Base-by-base conservation (phyloP, 2,329 filamentous ascomycete genomes). In the Botrytis cinerea region DNA sequence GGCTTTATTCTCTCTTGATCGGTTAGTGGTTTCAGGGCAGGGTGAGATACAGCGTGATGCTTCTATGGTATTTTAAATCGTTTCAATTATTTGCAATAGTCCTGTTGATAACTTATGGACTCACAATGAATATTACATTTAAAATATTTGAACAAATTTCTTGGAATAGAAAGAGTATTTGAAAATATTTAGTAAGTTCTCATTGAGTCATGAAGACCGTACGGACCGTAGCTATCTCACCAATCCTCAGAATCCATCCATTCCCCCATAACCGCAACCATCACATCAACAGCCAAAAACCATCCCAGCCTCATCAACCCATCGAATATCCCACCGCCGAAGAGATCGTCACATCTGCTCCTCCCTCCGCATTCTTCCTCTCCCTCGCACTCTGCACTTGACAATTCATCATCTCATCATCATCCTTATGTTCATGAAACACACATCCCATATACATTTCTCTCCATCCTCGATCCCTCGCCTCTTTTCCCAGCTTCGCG, bases 71-170 rank as follows among this genome's bases (percentile, higher is more conserved):
- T 45, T 14, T 2, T 1, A 3, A 2, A 6, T 14, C 22, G 48
- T 51, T n/a, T 4, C 1, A n/a, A 10, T 25, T 51, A 10, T 9
- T n/a, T 0, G 10, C 0, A n/a, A 1, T 6, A n/a, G 2, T 8
- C 6, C 14, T 16, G 12, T 16, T 8, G n/a, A 4, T 0, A 3
- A 28, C n/a, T 8, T 2, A 8, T 14, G 0, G 14, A 2, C 4
- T 54, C n/a, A 54, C 5, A 18, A 18, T 54, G 2, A 7, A 28
- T 54, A 18, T 16, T 3, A 28, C 6, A 54, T 4, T 6, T 14
- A 54, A 4, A 28, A 0, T 5, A 1, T n/a, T n/a, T 12, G 12
- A 16, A 14, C 25, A n/a, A n/a, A 10, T 51, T 25, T n/a, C 14
- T 16, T 6, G 14, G 1, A 54, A 28, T 8, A 18, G 2, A 2